A percentile compares a stretch with the other conserved stretches of the same genome.
phyloP scores from a whole-genome alignment of 164 flowering plant species.

The Nymphaea colorata region DNA sequence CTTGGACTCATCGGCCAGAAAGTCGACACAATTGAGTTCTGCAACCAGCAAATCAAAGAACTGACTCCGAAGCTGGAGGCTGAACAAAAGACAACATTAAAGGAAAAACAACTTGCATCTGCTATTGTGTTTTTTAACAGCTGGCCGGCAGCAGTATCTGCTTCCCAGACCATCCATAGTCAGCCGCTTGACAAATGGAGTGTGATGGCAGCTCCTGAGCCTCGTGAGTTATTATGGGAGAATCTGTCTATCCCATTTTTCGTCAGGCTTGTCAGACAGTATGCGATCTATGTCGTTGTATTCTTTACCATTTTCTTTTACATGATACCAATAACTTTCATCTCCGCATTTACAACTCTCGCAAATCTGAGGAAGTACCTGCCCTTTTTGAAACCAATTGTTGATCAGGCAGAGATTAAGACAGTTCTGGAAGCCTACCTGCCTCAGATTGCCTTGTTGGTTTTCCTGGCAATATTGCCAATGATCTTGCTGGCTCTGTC shows the following conservation, averaged over 20 bases:
- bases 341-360: slow-evolving; percentile 88
- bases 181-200: slow-evolving; percentile 66
- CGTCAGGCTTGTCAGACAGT: slow-evolving; percentile 48
- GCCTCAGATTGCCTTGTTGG: slow-evolving; percentile 80
- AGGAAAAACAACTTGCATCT: slow-evolving; percentile 57
- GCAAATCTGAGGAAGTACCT: slow-evolving; percentile 51
- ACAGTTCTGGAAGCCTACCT: slow-evolving; percentile 84
- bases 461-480: slow-evolving; percentile 78
- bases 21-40: slow-evolving; percentile 71
- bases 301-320: slow-evolving; percentile 61
- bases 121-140: slow-evolving; percentile 68
- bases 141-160: slow-evolving; percentile 57
- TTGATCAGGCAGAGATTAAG: slow-evolving; percentile 28
- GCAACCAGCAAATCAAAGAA: slow-evolving; percentile 56
- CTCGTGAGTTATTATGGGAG: slow-evolving; percentile 62
- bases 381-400: slow-evolving; percentile 61
- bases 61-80: slow-evolving; percentile 53
- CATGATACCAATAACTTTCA: slow-evolving; percentile 69
- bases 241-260: slow-evolving; percentile 55
- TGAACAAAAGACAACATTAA: slow-evolving; percentile 58
- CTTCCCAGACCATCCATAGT: slow-evolving; percentile 70
- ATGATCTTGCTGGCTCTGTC: slow-evolving; percentile 64
- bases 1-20: slow-evolving; percentile 68
- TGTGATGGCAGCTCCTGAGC: slow-evolving; percentile 68
- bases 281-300: slow-evolving; percentile 50